Evolutionary conservation across 176 grass and related monocot genomes (phyloP), one percentile per base, ranked within the genome.

Genomic region (Aegilops sharonensis): DNA sequence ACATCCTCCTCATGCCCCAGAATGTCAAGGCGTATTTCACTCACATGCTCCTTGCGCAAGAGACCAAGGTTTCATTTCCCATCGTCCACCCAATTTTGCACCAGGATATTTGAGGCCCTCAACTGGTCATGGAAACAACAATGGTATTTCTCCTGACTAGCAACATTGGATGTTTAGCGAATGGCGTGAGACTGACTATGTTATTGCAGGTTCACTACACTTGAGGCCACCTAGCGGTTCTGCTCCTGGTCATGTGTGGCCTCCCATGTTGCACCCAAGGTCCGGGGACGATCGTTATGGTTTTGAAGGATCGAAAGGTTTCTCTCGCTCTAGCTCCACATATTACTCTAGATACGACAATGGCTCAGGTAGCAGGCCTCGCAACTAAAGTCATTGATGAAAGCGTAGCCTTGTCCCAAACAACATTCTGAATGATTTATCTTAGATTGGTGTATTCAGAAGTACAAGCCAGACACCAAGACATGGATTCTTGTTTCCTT

Each of bases 401-500:
- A 63, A 81, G 10, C 7, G 29, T 18, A 47, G 14, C 24, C 13
- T 14, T 80, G 12, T 30, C 78, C 43, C 61, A 31, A 29, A 24
- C 37, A 31, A 18, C 82, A 62, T 62, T 62, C 35, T n/a, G 52
- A 24, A 83, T 57, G 63, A 9, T 37, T 61, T 40, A 1, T 43
- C 54, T 52, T 42, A 42, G 15, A 62, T 63, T 83, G 6, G 17
- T 45, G 25, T 60, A 9, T 64, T 64, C 25, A 5, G n/a, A 29
- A 64, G 63, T 61, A 62, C 36, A 84, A 64, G 24, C 69, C 62
- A 43, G 24, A 75, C 69, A 75, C 18, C 67, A 45, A 63, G 54
- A 45, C 17, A 75, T 64, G 29, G 9, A 45, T 31, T 40, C n/a
- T 5, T 8, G 60, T 39, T 15, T 69, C 6, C 42, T 43, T 43